Evolutionary conservation across 371 early-diverging fungal genomes (phyloP), one percentile per base, ranked within the genome.

Genomic region (Amoeboaphelidium occidentale): DNA sequence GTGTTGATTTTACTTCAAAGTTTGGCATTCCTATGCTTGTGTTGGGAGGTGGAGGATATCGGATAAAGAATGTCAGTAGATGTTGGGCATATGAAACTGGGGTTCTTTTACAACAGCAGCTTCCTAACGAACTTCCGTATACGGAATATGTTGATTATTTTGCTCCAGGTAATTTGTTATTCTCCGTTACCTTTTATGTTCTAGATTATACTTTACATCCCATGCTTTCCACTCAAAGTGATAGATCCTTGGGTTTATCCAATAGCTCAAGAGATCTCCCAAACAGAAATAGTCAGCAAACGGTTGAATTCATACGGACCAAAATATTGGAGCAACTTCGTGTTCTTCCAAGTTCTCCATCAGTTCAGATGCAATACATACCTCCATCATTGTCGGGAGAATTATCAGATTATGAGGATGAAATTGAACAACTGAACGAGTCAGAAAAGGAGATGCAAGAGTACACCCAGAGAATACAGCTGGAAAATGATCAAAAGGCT

Each of bases 41-140:
- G 48, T 67, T 99, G 2, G 99, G 99, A 50, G 99, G 99, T 26
- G 99, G 99, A 43, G 99, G 99, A 1, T 99, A 99, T 58, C 94
- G 97, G 0, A 91, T 97, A 62, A 78, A 92, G 51, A 98, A 99
- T 63, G 98, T 98, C 0, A 79, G 91, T 12, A 73, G 93, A 24
- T 80, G 88, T 10, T 99, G 99, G 99, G 57, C 92, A 2, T 96
- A 91, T 59, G 99, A 99, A 58, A 99, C 99, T 2, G 78, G 85
- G 6, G 65, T 92, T 1, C 68, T 88, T 0, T 73, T 90, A n/a
- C 92, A 81, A 32, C 70, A 78, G 48, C 72, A 78, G 20, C 58
- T 88, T 3, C 72, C 72, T 14, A 65, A 77, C 49, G 86, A 81
- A 45, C 64, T 93, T 54, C 91, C 98, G 0, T 82, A 73, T 60